Evolutionary conservation across 1,139 yeast species (phyloP).

Genomic region (Lodderomyces margitis): DNA sequence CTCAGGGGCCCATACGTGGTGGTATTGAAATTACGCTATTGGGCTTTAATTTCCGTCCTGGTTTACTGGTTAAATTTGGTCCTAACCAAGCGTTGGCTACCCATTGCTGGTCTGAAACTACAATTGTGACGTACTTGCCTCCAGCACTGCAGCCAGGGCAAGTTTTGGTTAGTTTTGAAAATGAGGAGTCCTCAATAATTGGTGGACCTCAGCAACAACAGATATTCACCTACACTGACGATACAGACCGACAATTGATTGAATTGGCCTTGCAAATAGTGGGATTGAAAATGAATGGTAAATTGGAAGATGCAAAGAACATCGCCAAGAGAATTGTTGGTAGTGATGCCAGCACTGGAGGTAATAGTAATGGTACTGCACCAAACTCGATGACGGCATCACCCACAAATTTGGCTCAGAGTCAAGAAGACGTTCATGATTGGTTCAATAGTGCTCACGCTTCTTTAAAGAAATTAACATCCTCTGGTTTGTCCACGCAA

Average conservation of each 20-base stretch:
- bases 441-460: conserved; percentile 53
- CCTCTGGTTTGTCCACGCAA: conserved; percentile 51
- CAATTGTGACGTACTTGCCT: conserved; percentile 90
- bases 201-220: conserved; percentile 46
- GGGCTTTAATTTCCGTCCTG: conserved; percentile 83
- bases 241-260: conserved; percentile 86
- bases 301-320: conserved; percentile 86
- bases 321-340: conserved; percentile 86
- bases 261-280: conserved; percentile 92
- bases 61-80: conserved; percentile 83
- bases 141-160: conserved; percentile 90
- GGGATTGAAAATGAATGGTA: conserved; percentile 93
- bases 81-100: conserved; percentile 79
- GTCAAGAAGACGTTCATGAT: conserved; percentile 17
- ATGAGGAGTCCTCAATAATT: conserved; percentile 34
- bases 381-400: conserved; percentile 5
- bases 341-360: conserved; percentile 32
- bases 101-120: conserved; percentile 94
- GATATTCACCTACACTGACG: conserved; percentile 86
- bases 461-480: conserved; percentile 49
- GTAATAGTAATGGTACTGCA: conserved; percentile 7
- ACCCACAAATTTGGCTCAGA: conserved; percentile 6
- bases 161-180: conserved; percentile 79
- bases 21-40: conserved; percentile 91
- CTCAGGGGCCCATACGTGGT: conserved; percentile 92